Evolutionary conservation across 345 rosid genomes (phyloP), one percentile per base, ranked within the genome.

Genomic region (Gynandropsis gynandra): DNA sequence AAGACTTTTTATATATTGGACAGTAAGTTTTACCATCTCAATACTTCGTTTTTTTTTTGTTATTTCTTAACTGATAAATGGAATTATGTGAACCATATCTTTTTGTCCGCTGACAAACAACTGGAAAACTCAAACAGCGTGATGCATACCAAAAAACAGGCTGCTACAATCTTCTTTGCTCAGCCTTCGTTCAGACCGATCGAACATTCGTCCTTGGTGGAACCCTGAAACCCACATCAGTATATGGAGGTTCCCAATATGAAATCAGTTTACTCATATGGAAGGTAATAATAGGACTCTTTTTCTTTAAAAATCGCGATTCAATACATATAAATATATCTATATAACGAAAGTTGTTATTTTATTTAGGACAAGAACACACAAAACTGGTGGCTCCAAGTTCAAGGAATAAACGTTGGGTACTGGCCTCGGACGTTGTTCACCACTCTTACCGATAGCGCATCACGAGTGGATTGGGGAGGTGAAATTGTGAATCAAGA

Each of bases 1-100:
- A 12, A 68, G 82, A 53, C 76, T 77, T 54, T 77, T 77, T 74
- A 71, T 72, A 38, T 77, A 77, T 45, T 77, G 82, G 82, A 77
- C 78, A 42, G 82, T 77, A 50, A 76, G 74, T 52, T 61, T 36
- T 8, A 8, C 29, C 4, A 24, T 2, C 5, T 24, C 29, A 24
- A 24, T 2, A n/a, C n/a, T n/a, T n/a, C n/a, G n/a, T n/a, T n/a
- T n/a, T 24, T 2, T 24, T 24, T 5, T 24, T 2, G 29, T 24
- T 24, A 24, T 24, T 24, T 24, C 2, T 24, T 24, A n/a, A n/a
- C n/a, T n/a, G n/a, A n/a, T n/a, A n/a, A n/a, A n/a, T n/a, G n/a
- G n/a, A n/a, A n/a, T 24, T 5, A 4, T 10, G 1, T 51, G n/a
- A 4, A 3, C 19, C 8, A 4, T 53, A 24, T 19, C n/a, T 5